Evolutionary conservation across 345 rosid species (phyloP).

Genomic region (Euphorbia tirucalli): DNA sequence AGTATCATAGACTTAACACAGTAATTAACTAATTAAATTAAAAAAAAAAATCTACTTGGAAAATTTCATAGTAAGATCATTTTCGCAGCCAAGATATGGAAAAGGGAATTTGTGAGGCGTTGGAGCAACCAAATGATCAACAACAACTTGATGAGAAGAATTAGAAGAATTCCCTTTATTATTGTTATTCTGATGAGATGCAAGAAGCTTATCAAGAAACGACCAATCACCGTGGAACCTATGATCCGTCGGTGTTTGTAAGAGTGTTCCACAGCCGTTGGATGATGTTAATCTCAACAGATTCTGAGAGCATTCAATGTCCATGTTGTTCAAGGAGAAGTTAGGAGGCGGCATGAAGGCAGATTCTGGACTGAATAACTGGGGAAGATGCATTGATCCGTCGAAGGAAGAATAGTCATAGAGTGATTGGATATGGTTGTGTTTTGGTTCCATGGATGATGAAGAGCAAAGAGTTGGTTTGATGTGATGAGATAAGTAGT

Average conservation of each 20-base stretch:
- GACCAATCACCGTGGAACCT: constrained; percentile 74
- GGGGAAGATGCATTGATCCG: constrained; percentile 75
- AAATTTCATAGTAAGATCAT: constrained; percentile 45
- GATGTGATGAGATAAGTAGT: constrained; percentile 28
- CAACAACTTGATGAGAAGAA: constrained; percentile 34
- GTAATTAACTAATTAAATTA: no score
- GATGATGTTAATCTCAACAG: constrained; percentile 65
- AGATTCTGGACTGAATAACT: constrained; percentile 73
- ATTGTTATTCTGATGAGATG: constrained; percentile 37
- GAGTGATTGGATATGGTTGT: constrained; percentile 30
- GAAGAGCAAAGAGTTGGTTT: constrained; percentile 24
- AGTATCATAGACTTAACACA: neutral
- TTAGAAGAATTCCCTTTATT: constrained; percentile 28
- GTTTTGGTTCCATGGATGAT: constrained; percentile 28
- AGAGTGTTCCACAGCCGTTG: constrained; percentile 2
- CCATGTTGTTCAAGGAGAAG: constrained; percentile 39
- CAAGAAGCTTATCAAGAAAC: constrained; percentile 79
- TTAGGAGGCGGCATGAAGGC: constrained; percentile 28
- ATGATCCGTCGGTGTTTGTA: constrained; percentile 28
- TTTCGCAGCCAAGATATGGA: constrained; percentile 54
- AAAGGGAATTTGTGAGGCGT: constrained; percentile 55
- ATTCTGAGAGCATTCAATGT: constrained; percentile 62
- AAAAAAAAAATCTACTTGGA: constrained; percentile 36
- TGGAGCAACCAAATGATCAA: constrained; percentile 26
- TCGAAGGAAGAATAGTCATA: constrained; percentile 34